A percentile compares a stretch with the other conserved stretches of the same genome.
phyloP scores from a whole-genome alignment of 2,329 filamentous ascomycete genomes.

The Byssothecium circinans region DNA sequence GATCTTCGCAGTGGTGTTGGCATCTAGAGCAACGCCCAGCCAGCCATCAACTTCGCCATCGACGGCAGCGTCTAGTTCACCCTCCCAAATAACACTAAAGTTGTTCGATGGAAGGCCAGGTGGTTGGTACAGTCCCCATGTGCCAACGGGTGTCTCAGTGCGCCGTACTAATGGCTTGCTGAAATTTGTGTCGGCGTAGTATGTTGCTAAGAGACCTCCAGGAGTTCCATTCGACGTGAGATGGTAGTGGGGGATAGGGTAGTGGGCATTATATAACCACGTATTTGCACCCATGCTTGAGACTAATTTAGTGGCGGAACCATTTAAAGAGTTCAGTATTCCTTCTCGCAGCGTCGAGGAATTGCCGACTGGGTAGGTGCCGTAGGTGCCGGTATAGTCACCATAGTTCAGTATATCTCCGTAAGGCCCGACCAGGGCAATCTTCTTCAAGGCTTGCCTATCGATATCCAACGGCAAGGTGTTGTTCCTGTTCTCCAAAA shows the following conservation, averaged over 20 bases:
- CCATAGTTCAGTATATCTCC: conserved; percentile 49
- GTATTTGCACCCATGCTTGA: conserved; percentile 50
- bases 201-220: conserved; percentile 47
- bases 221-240: conserved; percentile 42
- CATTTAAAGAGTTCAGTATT: conserved; percentile 34
- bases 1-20: conserved; percentile 46
- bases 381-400: conserved; percentile 49
- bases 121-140: conserved; percentile 52
- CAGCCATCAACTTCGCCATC: conserved; percentile 46
- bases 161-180: conserved; percentile 29
- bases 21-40: conserved; percentile 47
- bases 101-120: conserved; percentile 48
- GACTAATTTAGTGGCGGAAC: conserved; percentile 34
- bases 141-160: conserved; percentile 45
- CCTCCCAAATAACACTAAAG: conserved; percentile 51
- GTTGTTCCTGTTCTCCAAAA: conserved; percentile 48
- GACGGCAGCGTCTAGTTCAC: conserved; percentile 43
- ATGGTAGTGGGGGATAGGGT: conserved; percentile 48
- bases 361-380: conserved; percentile 44
- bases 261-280: conserved; percentile 51
- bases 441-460: conserved; percentile 33
- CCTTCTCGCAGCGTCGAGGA: conserved; percentile 47
- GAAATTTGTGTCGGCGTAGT: conserved; percentile 48
- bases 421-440: conserved; percentile 49
- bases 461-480: conserved; percentile 42